These are phyloP conservation scores for Brassica hybrid DNA, from an alignment of 441 rosid genomes.

Conservation along the genomic window DNA sequence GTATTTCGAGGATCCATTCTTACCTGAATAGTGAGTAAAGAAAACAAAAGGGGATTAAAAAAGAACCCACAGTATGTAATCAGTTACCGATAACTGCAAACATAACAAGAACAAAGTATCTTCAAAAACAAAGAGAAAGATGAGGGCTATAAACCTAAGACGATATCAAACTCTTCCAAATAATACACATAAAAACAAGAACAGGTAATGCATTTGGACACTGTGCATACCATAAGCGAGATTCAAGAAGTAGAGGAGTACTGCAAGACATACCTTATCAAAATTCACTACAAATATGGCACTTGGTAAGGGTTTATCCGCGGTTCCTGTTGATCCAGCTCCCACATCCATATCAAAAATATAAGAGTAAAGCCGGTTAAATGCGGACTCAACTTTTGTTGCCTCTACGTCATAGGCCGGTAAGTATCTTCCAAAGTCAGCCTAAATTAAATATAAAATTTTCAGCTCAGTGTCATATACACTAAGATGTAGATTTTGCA, in stretches of 20 bases:
- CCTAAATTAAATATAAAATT: slow-evolving; percentile 43
- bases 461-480: slow-evolving; percentile 12
- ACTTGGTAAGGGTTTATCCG: slow-evolving; percentile 82
- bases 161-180: slow-evolving; percentile 5
- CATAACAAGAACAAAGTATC: not conserved
- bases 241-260: slow-evolving; percentile 25
- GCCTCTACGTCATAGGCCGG: slow-evolving; percentile 95
- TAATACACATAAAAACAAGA: slow-evolving; percentile 1
- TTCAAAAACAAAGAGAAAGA: slow-evolving; percentile 16
- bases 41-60: slow-evolving; percentile 14
- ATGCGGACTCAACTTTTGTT: slow-evolving; percentile 72
- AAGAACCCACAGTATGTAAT: slow-evolving; percentile 5
- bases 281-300: slow-evolving; percentile 90
- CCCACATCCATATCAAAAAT: slow-evolving; percentile 72
- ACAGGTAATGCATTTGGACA: slow-evolving; percentile 12
- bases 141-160: slow-evolving; percentile 20
- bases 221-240: slow-evolving; percentile 22
- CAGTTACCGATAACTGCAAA: slow-evolving; percentile 3
- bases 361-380: slow-evolving; percentile 75
- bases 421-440: slow-evolving; percentile 91
- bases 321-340: slow-evolving; percentile 53
- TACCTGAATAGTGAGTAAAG: slow-evolving; percentile 56
- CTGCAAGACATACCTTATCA: slow-evolving; percentile 74
- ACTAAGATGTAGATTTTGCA: slow-evolving; percentile 12
- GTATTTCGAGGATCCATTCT: slow-evolving; percentile 95